Evolutionary conservation across 495 filamentous ascomycete genomes (phyloP), one percentile per base, ranked within the genome.

Genomic region (Lophiostoma macrostomum): DNA sequence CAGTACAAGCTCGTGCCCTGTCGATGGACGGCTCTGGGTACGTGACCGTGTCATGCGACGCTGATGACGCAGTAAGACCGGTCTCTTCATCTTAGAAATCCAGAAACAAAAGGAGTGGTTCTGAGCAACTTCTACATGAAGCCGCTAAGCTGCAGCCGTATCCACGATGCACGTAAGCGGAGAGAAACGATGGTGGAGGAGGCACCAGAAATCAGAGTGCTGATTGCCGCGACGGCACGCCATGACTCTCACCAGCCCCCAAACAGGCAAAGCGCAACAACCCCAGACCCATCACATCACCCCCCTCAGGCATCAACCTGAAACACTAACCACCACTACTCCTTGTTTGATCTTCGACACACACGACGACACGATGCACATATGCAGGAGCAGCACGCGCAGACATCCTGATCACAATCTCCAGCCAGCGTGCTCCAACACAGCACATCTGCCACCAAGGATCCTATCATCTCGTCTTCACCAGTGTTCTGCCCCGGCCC

Each of bases 261-360:
- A 20, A 14, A 24, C 4, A 24, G 31, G 11, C 30, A 22, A 38
- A 37, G 29, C 8, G 19, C 13, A 19, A 18, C 22, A 34, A 13
- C 22, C 8, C 3, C 12, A 5, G 25, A 23, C 28, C 19, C 16
- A 11, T 10, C 38, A 7, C 18, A 23, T 28, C 5, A n/a, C 20
- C 7, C 11, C 27, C 22, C 13, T 11, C 32, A 53, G 50, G 50
- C 50, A 35, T 43, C 38, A 44, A 35, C 20, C 5, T 53, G 50
- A 53, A 53, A 53, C 50, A 48, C 44, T 48, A 10, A 10, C 36
- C 4, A 14, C 16, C 4, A 5, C 14, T 11, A 13, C 14, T 10
- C n/a, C 36, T 11, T 14, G 48, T 51, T 3, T 51, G 27, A 53
- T 34, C 38, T 44, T 29, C 50, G 30, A 35, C 29, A 27, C 27